A percentile compares a stretch with the other conserved stretches of the same genome.
Evolutionary conservation across 2,329 filamentous ascomycete species (phyloP).

Genomic region (Periconia macrospinosa): DNA sequence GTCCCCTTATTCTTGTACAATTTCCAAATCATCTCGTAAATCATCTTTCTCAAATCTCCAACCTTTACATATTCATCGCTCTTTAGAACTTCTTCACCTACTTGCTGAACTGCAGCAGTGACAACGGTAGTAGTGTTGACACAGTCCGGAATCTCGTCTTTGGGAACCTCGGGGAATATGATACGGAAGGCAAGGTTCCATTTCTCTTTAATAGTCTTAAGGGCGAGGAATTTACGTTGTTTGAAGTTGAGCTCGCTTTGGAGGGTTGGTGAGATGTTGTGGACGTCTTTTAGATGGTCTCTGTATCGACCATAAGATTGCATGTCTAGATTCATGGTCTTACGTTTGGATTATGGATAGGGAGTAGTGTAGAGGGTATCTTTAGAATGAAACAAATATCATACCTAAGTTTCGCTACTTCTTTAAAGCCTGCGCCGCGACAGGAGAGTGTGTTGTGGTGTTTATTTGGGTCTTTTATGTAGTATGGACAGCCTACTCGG

Average conservation of each 20-base stretch:
- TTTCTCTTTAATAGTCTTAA: background rate
- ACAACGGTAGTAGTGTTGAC: background rate
- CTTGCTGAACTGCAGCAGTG: background rate
- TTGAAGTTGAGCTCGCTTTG: constrained; percentile 1
- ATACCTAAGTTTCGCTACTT: constrained; percentile 9
- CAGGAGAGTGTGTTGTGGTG: background rate
- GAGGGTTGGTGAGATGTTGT: background rate
- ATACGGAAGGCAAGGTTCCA: constrained; percentile 5
- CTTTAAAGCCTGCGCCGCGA: constrained; percentile 1
- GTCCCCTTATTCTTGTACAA: background rate
- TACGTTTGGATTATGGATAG: too few relatives aligned
- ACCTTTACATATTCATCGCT: background rate
- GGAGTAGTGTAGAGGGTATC: background rate
- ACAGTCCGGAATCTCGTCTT: background rate
- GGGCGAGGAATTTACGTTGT: background rate
- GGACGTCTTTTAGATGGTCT: constrained; percentile 6
- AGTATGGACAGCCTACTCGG: background rate
- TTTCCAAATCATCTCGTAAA: background rate
- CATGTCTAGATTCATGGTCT: background rate
- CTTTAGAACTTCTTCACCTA: background rate
- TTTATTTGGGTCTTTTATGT: background rate
- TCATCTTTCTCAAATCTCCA: background rate
- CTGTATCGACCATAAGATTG: constrained; percentile 1
- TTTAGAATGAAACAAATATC: background rate
- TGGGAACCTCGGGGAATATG: background rate